A percentile compares a stretch with the other conserved stretches of the same genome.
Evolutionary conservation across 2,329 filamentous ascomycete genomes (phyloP).

Genomic region (Colletotrichum tanaceti): DNA sequence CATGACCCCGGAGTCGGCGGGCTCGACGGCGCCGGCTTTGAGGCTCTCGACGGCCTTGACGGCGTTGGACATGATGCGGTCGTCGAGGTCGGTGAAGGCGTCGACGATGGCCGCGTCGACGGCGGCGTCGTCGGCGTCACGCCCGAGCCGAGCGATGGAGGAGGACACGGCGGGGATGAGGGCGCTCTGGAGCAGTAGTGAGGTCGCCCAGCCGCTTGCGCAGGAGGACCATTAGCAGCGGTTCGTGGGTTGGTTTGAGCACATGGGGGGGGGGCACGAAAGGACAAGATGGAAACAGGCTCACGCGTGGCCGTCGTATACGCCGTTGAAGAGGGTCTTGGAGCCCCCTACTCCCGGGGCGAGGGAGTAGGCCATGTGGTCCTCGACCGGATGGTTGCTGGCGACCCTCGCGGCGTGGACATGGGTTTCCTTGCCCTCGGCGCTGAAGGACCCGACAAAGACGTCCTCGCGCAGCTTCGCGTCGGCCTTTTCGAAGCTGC

Average conservation of each 20-base stretch:
- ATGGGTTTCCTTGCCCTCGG: constrained; percentile 44
- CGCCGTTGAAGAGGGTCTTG: constrained; percentile 50
- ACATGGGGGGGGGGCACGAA: too few species aligned
- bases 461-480: constrained; percentile 48
- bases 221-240: background rate
- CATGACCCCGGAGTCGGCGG: constrained; percentile 28
- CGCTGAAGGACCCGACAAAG: constrained; percentile 45
- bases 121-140: constrained; percentile 55
- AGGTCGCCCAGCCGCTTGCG: constrained; percentile 56
- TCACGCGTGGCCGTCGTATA: constrained; percentile 64
- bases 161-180: constrained; percentile 58
- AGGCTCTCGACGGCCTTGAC: constrained; percentile 47
- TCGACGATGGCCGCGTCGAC: constrained; percentile 67
- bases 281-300: constrained; percentile 38
- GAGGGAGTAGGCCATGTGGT: constrained; percentile 50
- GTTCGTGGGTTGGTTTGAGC: too few species aligned
- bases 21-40: constrained; percentile 44
- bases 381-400: constrained; percentile 52
- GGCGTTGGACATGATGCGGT: constrained; percentile 61
- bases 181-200: constrained; percentile 52
- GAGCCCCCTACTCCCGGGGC: constrained; percentile 47
- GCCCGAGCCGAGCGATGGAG: constrained; percentile 48
- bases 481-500: constrained; percentile 46
- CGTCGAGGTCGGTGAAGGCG: constrained; percentile 67
- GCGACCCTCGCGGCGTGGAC: constrained; percentile 50